Evolutionary conservation across 192 early-diverging fungal genomes (phyloP), one percentile per base, ranked within the genome.

Genomic region (Coemansia sp.): DNA sequence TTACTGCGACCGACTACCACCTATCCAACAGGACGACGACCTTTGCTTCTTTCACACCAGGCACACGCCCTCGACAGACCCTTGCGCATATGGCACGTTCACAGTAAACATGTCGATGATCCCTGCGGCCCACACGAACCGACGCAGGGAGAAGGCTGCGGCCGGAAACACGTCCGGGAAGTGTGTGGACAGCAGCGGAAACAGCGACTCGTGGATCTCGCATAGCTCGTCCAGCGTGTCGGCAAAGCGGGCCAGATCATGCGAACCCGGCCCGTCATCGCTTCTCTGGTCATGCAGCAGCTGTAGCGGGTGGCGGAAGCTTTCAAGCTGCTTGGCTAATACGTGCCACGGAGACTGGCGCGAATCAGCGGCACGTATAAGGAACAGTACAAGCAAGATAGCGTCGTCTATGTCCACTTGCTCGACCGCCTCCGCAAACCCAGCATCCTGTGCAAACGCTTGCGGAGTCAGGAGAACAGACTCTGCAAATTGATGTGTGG

Each of bases 51-150:
- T 36, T 41, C 45, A 77, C 17, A 77, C 22, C 29, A 77, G 22
- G 27, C 59, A 64, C 34, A 36, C 34, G 34, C 34, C 75, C 31
- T 78, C 65, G 17, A 72, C 34, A 2, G 37, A n/a, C n/a, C n/a
- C n/a, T n/a, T n/a, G n/a, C n/a, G n/a, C n/a, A n/a, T n/a, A n/a
- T n/a, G 65, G 65, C 20, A 72, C 55, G 2, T 29, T 34, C 17
- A 72, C 37, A 17, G 42, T 48, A 56, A 68, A 69, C 29, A 69
- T 37, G 54, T 72, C 70, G 50, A 72, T 67, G 20, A 79, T 29
- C 17, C 70, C 75, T 23, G 68, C 68, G 0, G 77, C 77, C 77
- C 77, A 80, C 59, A 80, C n/a, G 40, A 80, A 80, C 37, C 58
- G 29, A 31, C 74, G 72, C 11, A 55, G 29, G 0, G 77, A 56